Conservation (phyloP, 116 monocot genomes). For the Phalaenopsis hybrid region DNA sequence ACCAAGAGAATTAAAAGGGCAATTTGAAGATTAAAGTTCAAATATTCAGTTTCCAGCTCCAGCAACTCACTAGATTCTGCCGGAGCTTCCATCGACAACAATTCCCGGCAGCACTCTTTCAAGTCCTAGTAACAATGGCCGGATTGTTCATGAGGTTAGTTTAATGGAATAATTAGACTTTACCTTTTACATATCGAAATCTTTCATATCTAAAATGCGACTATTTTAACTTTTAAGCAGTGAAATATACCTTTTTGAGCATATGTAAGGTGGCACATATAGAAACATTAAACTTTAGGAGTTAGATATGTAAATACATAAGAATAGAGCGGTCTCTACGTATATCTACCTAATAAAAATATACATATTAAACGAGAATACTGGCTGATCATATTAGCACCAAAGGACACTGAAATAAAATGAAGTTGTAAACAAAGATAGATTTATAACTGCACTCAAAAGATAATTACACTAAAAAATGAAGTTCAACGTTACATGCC, state of each 20-base stretch:
- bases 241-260: too few relatives aligned
- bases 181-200: too few relatives aligned
- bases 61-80: constrained; percentile 26
- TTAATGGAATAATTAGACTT: not conserved
- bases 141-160: not conserved
- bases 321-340: too few relatives aligned
- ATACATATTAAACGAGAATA: not conserved
- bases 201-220: too few relatives aligned
- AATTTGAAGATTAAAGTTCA: constrained; percentile 18
- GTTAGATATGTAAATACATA: too few relatives aligned
- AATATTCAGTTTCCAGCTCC: constrained; percentile 44
- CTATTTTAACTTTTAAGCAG: too few relatives aligned
- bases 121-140: constrained; percentile 44
- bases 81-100: constrained; percentile 59
- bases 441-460: not conserved
- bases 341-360: not conserved
- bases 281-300: too few relatives aligned
- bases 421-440: not conserved
- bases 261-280: too few relatives aligned
- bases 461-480: too few relatives aligned
- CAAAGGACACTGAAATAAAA: not conserved
- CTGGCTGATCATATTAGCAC: not conserved
- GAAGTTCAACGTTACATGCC: too few relatives aligned
- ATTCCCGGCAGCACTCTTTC: constrained; percentile 68
- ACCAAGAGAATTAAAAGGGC: constrained; percentile 33